Percentiles rank a stretch among this genome's conserved stretches.
Conservation (phyloP, 2,329 filamentous ascomycete species). For the Pyrenophora tritici-repentis region DNA sequence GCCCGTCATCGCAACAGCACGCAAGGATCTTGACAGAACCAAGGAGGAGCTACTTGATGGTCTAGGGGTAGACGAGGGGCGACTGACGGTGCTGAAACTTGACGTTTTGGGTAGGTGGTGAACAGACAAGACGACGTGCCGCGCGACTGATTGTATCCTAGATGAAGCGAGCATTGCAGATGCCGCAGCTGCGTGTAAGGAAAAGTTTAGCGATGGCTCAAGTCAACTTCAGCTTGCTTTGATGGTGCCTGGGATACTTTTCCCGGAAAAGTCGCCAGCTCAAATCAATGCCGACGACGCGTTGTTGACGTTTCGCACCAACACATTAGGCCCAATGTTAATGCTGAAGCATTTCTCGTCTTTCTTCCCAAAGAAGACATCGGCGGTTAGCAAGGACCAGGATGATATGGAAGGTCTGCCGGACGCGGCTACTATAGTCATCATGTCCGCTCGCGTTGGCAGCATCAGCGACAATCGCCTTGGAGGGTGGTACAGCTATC, state of each 20-base stretch:
- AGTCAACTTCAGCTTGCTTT: conserved; percentile 70
- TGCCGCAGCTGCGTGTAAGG: conserved; percentile 60
- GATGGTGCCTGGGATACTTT: conserved; percentile 71
- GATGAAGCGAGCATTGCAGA: conserved; percentile 66
- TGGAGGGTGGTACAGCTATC: conserved; percentile 84
- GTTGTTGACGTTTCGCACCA: conserved; percentile 73
- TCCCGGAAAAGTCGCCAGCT: conserved; percentile 71
- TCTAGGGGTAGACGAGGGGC: conserved; percentile 52
- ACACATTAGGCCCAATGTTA: conserved; percentile 74
- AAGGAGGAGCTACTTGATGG: conserved; percentile 57
- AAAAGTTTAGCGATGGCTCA: conserved; percentile 55
- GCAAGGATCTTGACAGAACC: conserved; percentile 57
- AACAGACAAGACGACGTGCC: not conserved
- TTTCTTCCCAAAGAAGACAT: conserved; percentile 66
- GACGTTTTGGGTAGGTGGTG: conserved; percentile 61
- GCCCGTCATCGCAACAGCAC: conserved; percentile 65
- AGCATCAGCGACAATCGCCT: conserved; percentile 72
- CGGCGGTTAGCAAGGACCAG: conserved; percentile 4
- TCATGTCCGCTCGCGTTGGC: conserved; percentile 79
- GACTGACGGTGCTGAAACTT: conserved; percentile 58
- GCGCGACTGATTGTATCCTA: conserved; percentile 26
- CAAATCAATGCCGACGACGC: conserved; percentile 67
- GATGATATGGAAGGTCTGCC: conserved; percentile 47
- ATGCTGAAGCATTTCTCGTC: conserved; percentile 75
- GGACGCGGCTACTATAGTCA: conserved; percentile 67